Conservation (phyloP, 768 basidiomycete genomes). For the Kondoa malvinella region DNA sequence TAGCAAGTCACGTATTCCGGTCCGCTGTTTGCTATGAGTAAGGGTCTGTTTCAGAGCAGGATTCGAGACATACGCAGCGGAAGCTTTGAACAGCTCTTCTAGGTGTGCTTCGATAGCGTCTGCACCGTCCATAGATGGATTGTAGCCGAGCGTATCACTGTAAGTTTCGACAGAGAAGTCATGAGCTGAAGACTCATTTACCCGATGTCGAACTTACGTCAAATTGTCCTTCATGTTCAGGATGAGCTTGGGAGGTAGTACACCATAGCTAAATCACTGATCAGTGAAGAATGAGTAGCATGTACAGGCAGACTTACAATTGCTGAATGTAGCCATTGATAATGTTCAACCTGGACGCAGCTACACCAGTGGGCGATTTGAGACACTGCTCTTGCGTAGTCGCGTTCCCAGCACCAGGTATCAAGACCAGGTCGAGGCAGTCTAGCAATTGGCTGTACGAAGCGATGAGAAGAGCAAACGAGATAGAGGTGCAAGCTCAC, state of each 20-base stretch:
- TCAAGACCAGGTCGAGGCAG: constrained; percentile 2
- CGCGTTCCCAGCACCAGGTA: constrained; percentile 2
- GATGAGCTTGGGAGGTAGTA: constrained; percentile 6
- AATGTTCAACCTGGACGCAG: background rate
- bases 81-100: background rate
- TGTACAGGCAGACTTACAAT: background rate
- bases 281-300: background rate
- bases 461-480: too few species aligned
- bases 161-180: too few species aligned
- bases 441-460: constrained; percentile 1
- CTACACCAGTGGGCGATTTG: background rate
- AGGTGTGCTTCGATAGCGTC: background rate
- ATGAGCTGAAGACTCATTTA: too few species aligned
- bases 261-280: background rate
- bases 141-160: too few species aligned
- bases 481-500: too few species aligned
- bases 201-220: too few species aligned
- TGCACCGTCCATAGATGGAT: too few species aligned
- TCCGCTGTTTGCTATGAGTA: background rate
- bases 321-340: constrained; percentile 8
- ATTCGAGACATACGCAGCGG: constrained; percentile 2
- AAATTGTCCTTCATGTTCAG: background rate
- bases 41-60: background rate
- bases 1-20: constrained; percentile 8
- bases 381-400: background rate